Percentiles rank a stretch among this genome's conserved stretches.
phyloP scores from a whole-genome alignment of 257 asterid species.

The Thymus quinquecostatus region DNA sequence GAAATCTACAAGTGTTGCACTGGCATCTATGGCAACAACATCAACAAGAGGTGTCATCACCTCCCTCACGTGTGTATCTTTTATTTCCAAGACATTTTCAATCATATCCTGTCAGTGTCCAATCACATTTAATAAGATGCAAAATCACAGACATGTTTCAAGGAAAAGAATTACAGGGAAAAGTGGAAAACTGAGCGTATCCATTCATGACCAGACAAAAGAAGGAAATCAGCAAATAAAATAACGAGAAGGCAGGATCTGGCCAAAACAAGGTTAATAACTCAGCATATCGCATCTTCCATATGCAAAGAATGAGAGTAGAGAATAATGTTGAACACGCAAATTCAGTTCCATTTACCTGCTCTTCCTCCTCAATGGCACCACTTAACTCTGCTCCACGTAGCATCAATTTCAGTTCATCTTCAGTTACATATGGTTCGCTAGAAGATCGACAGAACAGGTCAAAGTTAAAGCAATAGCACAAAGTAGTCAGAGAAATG shows the following conservation, averaged over 20 bases:
- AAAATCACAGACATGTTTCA: conserved; percentile 14
- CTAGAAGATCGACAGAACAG: conserved; percentile 47
- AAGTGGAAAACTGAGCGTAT: neutral
- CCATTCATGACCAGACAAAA: neutral
- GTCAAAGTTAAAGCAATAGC: conserved; percentile 20
- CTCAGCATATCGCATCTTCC: conserved; percentile 24
- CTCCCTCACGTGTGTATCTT: conserved; percentile 98
- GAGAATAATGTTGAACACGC: conserved; percentile 17
- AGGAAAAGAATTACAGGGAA: conserved; percentile 17
- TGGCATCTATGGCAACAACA: conserved; percentile 90
- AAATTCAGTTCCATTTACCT: conserved; percentile 49
- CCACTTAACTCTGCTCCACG: conserved; percentile 99
- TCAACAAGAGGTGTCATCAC: conserved; percentile 99
- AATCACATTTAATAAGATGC: conserved; percentile 26
- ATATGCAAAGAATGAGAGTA: conserved; percentile 19
- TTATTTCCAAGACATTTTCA: conserved; percentile 94
- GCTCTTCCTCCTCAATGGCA: conserved; percentile 99
- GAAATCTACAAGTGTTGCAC: conserved; percentile 92
- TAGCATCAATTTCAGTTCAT: conserved; percentile 94
- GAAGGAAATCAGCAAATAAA: neutral
- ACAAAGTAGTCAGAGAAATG: conserved; percentile 9
- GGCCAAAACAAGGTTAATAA: conserved; percentile 11
- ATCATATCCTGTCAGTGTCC: conserved; percentile 83
- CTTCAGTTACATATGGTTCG: conserved; percentile 98
- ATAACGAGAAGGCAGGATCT: conserved; percentile 9